Evolutionary conservation across 2,329 filamentous ascomycete genomes (phyloP).

Genomic region (Podosphaera fusca): DNA sequence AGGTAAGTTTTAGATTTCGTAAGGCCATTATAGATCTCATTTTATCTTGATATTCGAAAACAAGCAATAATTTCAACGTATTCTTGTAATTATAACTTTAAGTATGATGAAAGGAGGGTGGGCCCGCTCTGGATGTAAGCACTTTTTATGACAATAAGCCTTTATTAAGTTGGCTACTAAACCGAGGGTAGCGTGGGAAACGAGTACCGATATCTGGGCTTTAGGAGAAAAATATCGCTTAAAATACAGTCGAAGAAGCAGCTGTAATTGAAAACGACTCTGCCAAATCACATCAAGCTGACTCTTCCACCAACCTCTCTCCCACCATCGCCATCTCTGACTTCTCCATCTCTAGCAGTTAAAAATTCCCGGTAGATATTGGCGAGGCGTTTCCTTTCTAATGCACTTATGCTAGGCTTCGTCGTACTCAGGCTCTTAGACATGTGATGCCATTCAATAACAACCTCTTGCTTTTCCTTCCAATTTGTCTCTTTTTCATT

Average conservation of each 20-base stretch:
- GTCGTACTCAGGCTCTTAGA: slow-evolving; percentile 55
- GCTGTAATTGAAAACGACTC: neutral
- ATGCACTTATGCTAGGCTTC: slow-evolving; percentile 56
- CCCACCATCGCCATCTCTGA: slow-evolving; percentile 78
- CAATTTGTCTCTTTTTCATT: slow-evolving; percentile 6
- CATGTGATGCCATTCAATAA: slow-evolving; percentile 69
- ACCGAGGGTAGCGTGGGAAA: neutral
- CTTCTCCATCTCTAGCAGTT: slow-evolving; percentile 75
- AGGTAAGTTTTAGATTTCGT: no score
- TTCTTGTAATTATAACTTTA: no score
- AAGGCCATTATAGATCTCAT: no score
- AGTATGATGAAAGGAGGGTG: no score
- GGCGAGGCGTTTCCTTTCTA: slow-evolving; percentile 51
- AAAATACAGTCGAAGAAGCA: neutral
- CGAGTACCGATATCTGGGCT: neutral
- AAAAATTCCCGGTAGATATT: slow-evolving; percentile 87
- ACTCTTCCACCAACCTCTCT: slow-evolving; percentile 82
- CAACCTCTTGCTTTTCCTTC: slow-evolving; percentile 40
- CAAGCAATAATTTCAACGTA: no score
- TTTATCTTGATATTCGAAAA: no score
- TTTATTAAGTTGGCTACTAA: neutral
- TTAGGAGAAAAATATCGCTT: neutral
- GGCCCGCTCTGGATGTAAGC: no score
- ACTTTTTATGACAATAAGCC: neutral
- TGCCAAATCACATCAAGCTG: slow-evolving; percentile 47